Evolutionary conservation across 2,329 filamentous ascomycete genomes (phyloP).

Genomic region (Ophiobolus disseminans): DNA sequence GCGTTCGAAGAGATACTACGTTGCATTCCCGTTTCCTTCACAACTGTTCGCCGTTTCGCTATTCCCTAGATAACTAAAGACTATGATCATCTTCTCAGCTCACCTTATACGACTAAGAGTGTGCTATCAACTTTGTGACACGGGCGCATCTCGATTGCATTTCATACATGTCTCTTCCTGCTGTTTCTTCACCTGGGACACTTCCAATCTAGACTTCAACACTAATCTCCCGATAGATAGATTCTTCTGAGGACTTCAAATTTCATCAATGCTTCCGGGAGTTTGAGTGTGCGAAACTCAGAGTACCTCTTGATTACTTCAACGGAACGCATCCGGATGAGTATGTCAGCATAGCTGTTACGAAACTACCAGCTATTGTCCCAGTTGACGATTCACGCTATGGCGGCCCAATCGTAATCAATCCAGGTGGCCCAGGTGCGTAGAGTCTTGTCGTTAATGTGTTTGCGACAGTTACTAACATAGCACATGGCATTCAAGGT

Average conservation of each 20-base stretch:
- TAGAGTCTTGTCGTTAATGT: too few species aligned
- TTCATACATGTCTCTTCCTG: not conserved
- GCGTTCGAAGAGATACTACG: too few species aligned
- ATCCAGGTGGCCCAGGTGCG: slow-evolving; percentile 56
- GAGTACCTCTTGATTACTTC: slow-evolving; percentile 48
- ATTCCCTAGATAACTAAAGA: too few species aligned
- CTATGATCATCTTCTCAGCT: too few species aligned
- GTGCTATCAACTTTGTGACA: too few species aligned
- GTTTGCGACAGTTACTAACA: too few species aligned
- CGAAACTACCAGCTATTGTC: slow-evolving; percentile 43
- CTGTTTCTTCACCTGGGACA: not conserved
- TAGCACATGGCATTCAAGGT: too few species aligned
- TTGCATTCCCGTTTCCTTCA: too few species aligned
- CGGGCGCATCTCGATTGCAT: too few species aligned
- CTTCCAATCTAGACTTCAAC: not conserved
- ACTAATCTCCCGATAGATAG: slow-evolving; percentile 17
- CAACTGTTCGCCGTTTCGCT: too few species aligned
- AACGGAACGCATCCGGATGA: slow-evolving; percentile 41
- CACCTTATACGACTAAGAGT: too few species aligned
- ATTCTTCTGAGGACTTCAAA: slow-evolving; percentile 23
- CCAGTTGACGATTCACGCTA: slow-evolving; percentile 47
- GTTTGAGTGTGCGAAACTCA: slow-evolving; percentile 46
- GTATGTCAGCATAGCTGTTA: slow-evolving; percentile 41
- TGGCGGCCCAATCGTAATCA: slow-evolving; percentile 52
- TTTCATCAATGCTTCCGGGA: slow-evolving; percentile 42